phyloP scores from a whole-genome alignment of 371 early-diverging fungal genomes.

The Syncephalis fuscata region DNA sequence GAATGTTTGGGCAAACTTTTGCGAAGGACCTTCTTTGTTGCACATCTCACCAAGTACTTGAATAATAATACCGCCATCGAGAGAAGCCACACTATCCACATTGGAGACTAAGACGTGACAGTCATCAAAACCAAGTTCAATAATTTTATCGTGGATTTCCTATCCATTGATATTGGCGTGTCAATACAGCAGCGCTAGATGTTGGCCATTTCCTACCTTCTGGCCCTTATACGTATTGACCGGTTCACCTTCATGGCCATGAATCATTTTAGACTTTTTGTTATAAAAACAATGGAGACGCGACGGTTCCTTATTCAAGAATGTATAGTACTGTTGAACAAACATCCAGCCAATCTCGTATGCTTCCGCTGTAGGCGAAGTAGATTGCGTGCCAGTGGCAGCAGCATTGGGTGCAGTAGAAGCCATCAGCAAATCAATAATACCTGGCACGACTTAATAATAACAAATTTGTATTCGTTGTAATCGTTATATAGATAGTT shows the following conservation, averaged over 20 bases:
- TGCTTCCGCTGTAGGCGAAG: neutral
- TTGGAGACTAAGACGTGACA: conserved; percentile 75
- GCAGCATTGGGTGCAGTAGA: too few species aligned
- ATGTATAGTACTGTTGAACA: conserved; percentile 90
- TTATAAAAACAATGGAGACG: conserved; percentile 79
- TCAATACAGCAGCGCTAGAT: neutral
- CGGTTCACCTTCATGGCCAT: conserved; percentile 70
- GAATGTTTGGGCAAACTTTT: conserved; percentile 89
- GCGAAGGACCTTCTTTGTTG: conserved; percentile 54
- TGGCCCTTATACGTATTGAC: conserved; percentile 42
- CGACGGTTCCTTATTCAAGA: conserved; percentile 70
- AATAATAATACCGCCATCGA: conserved; percentile 63
- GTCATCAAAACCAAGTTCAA: conserved; percentile 55
- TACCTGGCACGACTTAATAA: too few species aligned
- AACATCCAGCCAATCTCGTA: conserved; percentile 82
- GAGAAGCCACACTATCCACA: conserved; percentile 72
- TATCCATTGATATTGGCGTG: conserved; percentile 7
- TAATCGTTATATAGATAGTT: too few species aligned
- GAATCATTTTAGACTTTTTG: conserved; percentile 56
- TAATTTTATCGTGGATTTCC: conserved; percentile 64
- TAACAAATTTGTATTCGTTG: too few species aligned
- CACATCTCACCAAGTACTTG: conserved; percentile 89
- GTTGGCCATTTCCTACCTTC: conserved; percentile 25
- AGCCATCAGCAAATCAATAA: too few species aligned
- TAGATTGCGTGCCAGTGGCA: too few species aligned